Base-by-base conservation (phyloP, 495 filamentous ascomycete species). In the Cenococcum geophilum region DNA sequence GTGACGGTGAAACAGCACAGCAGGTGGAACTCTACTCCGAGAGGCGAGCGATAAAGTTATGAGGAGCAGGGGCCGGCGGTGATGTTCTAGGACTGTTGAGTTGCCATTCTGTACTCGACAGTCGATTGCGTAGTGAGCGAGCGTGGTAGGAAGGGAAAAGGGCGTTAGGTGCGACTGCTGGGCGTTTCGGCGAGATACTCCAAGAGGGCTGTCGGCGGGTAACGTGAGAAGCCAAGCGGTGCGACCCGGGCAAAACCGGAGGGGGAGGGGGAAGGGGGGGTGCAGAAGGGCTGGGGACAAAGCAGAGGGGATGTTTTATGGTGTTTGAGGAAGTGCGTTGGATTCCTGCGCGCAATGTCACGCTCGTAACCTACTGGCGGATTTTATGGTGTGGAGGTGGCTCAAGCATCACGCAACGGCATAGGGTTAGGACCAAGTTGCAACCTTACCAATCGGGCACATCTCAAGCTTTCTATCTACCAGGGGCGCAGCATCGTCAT, bases 331-430 rank as follows among this genome's bases (percentile, higher is more conserved):
- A 27, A 20, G 14, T 23, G 49, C 18, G 21, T 52, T 23, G 49
- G 49, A 16, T 52, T 52, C 1, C 21, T 18, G 49, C 49, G 49
- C 49, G 49, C 49, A 52, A 32, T 27, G 49, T 25, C 18, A 52
- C 20, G 23, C 49, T 9, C 25, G 49, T 32, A 45, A 45, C 1
- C 49, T 32, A 25, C 49, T 52, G 49, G 49, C 49, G 49, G 49
- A 52, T 52, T 52, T 52, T 45, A 52, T 52, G 18, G 49, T 52
- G 49, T 52, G 49, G 49, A 52, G 49, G 49, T 52, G 49, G 49
- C 49, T 52, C 49, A 52, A 16, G 49, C 49, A 52, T 52, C 49
- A 52, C 22, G 49, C 49, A 52, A 23, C 21, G 21, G 49, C 21
- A 32, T 12, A 25, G 9, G n/a, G 25, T 23, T 20, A 23, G 12